These are phyloP conservation scores for Lentinus polychrous DNA, from an alignment of 1,284 basidiomycete genomes.

Conservation along the genomic window DNA sequence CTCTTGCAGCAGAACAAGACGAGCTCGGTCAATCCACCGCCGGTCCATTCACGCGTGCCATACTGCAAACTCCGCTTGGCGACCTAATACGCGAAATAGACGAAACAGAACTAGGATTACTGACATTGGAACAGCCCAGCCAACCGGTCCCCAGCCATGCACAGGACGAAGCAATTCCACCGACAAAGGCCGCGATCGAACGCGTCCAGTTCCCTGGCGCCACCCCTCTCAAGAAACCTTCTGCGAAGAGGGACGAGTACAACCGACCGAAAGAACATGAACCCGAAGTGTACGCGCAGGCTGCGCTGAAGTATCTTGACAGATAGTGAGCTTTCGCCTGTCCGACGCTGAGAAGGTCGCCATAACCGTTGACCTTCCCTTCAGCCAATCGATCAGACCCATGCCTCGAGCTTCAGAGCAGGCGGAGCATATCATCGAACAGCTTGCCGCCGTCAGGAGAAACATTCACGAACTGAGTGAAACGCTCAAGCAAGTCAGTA, in stretches of 20 bases:
- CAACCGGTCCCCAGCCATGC: slow-evolving; percentile 16
- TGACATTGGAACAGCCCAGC: slow-evolving; percentile 40
- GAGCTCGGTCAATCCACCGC: slow-evolving; percentile 12
- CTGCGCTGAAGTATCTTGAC: slow-evolving; percentile 67
- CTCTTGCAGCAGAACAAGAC: slow-evolving; percentile 4
- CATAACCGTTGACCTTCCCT: background rate
- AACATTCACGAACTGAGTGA: slow-evolving; percentile 45
- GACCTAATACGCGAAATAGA: slow-evolving; percentile 75
- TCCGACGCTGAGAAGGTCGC: too few species aligned
- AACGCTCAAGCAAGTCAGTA: slow-evolving; percentile 47
- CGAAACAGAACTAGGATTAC: slow-evolving; percentile 67
- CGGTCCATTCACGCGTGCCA: slow-evolving; percentile 47
- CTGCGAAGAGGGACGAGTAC: slow-evolving; percentile 32
- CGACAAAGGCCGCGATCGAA: slow-evolving; percentile 38
- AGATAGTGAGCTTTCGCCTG: slow-evolving; percentile 48
- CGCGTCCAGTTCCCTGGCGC: slow-evolving; percentile 62
- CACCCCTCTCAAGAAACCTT: slow-evolving; percentile 54
- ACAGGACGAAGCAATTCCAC: slow-evolving; percentile 23
- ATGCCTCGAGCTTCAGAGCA: slow-evolving; percentile 67
- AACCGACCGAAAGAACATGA: slow-evolving; percentile 43
- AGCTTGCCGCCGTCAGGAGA: slow-evolving; percentile 41
- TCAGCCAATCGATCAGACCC: slow-evolving; percentile 54
- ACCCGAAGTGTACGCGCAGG: slow-evolving; percentile 67
- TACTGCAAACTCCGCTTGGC: slow-evolving; percentile 53
- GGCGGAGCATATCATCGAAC: slow-evolving; percentile 45